Evolutionary conservation across 2,329 filamentous ascomycete species (phyloP), one percentile per base, ranked within the genome.

Genomic region (Phialophora expanda): DNA sequence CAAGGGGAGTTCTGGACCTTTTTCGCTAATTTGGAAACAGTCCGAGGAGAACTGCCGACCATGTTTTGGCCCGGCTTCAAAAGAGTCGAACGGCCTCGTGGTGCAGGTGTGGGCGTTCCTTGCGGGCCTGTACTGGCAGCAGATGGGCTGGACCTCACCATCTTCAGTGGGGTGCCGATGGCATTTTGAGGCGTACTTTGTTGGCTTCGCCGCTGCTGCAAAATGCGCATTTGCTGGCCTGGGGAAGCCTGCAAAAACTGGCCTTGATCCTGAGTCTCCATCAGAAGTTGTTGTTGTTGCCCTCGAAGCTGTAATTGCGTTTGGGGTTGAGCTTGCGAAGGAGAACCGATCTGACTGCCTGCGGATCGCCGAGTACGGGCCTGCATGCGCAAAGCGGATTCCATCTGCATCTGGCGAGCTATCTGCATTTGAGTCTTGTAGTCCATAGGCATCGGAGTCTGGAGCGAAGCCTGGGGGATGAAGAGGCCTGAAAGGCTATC

Each of bases 101-200:
- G 30, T 32, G 56, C 26, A 34, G 56, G 56, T 17, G 56, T 59
- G 11, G 56, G 56, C 9, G 56, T 59, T 14, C 26, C 56, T 24
- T 44, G 41, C 20, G 17, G 38, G 8, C 26, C 12, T 30, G 26
- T 26, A 12, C 26, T 12, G 56, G 56, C 22, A 1, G 5, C 9
- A 8, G 11, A 24, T 50, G 41, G 26, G 41, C 22, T 59, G 41
- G 41, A 59, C n/a, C 56, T 12, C n/a, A 59, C 3, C 26, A 34
- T 12, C 9, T 50, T 44, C 41, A 28, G 24, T 1, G 41, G 56
- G 17, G 7, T 30, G 28, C 46, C n/a, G 38, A 50, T 11, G 26
- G 41, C n/a, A 46, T 30, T 24, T 17, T 59, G 56, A 12, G 26
- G 41, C 26, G 8, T 50, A 20, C 5, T n/a, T 34, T 26, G 56